phyloP scores from a whole-genome alignment of 169 alveolate species.

The Besnoitia besnoiti region DNA sequence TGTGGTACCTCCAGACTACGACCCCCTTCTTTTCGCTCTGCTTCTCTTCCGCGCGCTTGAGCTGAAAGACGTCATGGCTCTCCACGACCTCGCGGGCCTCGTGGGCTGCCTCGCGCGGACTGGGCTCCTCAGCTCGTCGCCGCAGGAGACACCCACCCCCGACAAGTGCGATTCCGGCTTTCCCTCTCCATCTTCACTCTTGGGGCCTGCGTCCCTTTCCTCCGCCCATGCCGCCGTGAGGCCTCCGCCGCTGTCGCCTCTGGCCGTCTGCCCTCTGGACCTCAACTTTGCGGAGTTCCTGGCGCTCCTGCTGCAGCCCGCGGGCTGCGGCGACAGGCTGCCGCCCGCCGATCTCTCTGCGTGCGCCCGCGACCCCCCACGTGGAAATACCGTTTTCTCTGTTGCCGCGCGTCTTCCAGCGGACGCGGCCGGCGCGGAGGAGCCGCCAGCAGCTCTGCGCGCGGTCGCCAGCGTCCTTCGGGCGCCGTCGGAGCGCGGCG shows the following conservation, averaged over 20 bases:
- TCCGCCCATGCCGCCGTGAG: background rate
- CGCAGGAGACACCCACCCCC: background rate
- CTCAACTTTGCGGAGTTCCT: background rate
- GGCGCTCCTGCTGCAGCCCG: background rate
- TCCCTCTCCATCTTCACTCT: background rate
- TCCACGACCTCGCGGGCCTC: constrained; percentile 11
- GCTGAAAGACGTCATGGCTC: background rate
- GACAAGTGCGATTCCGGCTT: background rate
- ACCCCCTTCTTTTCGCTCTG: constrained; percentile 18
- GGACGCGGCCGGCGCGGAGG: too few species aligned
- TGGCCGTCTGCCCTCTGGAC: background rate
- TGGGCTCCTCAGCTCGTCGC: background rate
- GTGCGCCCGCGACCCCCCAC: too few species aligned
- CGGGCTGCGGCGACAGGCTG: background rate
- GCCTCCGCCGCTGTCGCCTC: constrained; percentile 12
- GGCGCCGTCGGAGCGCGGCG: too few species aligned
- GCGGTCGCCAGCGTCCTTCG: too few species aligned
- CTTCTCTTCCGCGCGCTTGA: background rate
- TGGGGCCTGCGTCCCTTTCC: background rate
- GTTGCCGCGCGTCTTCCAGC: too few species aligned
- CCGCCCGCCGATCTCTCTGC: too few species aligned
- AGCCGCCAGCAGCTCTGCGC: too few species aligned
- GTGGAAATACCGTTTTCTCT: too few species aligned
- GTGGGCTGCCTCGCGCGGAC: background rate
- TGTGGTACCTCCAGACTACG: background rate